A percentile compares a stretch with the other conserved stretches of the same genome.
These are phyloP conservation scores for Sugiyamaella americana DNA, from an alignment of 805 yeast genomes.

Conservation along the genomic window DNA sequence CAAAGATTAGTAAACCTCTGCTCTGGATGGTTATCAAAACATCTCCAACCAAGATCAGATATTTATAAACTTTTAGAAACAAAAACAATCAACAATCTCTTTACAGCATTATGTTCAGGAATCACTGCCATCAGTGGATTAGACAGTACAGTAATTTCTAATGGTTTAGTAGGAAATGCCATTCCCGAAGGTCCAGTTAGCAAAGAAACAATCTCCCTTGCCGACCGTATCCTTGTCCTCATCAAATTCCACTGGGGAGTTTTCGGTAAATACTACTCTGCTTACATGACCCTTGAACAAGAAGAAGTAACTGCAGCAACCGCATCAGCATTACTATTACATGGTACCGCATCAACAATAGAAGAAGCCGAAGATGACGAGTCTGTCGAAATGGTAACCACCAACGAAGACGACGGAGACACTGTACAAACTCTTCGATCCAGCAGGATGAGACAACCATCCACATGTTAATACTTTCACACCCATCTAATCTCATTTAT, in stretches of 20 bases:
- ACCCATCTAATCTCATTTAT: too few relatives aligned
- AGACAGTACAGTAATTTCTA: slow-evolving; percentile 14
- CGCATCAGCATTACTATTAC: neutral
- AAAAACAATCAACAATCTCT: slow-evolving; percentile 30
- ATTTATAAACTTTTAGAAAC: slow-evolving; percentile 72
- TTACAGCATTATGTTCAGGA: slow-evolving; percentile 11
- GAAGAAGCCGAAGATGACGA: neutral
- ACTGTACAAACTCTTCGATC: slow-evolving; percentile 2
- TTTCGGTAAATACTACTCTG: slow-evolving; percentile 61
- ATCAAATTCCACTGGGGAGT: slow-evolving; percentile 79
- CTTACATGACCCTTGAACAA: slow-evolving; percentile 15
- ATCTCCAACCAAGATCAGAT: slow-evolving; percentile 75
- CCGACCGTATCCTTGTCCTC: slow-evolving; percentile 56
- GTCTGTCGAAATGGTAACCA: neutral
- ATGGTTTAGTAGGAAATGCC: slow-evolving; percentile 15
- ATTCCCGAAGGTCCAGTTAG: slow-evolving; percentile 17
- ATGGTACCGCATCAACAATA: neutral
- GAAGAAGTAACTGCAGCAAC: slow-evolving; percentile 3
- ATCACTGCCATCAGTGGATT: slow-evolving; percentile 13
- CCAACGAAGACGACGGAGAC: neutral
- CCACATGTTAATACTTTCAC: slow-evolving; percentile 5
- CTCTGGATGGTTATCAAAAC: slow-evolving; percentile 74
- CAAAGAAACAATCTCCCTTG: slow-evolving; percentile 49
- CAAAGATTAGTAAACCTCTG: slow-evolving; percentile 52
- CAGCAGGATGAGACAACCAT: slow-evolving; percentile 12